phyloP scores from a whole-genome alignment of 2,329 filamentous ascomycete genomes.

The Pseudogymnoascus sp. region DNA sequence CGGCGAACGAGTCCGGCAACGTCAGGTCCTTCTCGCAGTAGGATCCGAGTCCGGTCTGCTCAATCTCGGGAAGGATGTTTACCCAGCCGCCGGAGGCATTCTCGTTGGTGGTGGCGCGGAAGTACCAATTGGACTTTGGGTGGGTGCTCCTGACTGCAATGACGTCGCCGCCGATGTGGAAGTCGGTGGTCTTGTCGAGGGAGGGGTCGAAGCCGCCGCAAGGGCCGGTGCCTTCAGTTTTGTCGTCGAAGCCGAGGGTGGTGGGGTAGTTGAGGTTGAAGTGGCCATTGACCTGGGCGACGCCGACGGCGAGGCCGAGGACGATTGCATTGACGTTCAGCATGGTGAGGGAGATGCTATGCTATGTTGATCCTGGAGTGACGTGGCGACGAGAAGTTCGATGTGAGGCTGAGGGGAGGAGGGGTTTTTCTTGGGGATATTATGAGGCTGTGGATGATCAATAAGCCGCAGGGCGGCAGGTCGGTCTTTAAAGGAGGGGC shows the following conservation, averaged over 20 bases:
- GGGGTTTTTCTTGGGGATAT: not conserved
- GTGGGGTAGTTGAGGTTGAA: conserved; percentile 43
- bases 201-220: conserved; percentile 47
- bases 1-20: conserved; percentile 39
- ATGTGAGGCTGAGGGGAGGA: not conserved
- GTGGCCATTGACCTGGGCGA: conserved; percentile 38
- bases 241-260: conserved; percentile 41
- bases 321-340: not conserved
- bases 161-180: conserved; percentile 48
- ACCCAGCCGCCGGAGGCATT: conserved; percentile 39
- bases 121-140: conserved; percentile 44
- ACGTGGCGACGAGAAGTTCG: not conserved
- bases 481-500: not conserved
- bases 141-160: conserved; percentile 41
- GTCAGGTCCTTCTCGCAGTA: conserved; percentile 43
- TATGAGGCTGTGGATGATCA: not conserved
- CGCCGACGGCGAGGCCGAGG: conserved; percentile 12
- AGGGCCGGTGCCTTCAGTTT: conserved; percentile 37
- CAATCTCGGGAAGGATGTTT: conserved; percentile 43
- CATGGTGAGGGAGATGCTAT: not conserved
- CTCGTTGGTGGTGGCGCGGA: conserved; percentile 45
- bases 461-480: not conserved
- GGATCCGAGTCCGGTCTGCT: conserved; percentile 44
- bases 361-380: not conserved
- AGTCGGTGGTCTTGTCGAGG: conserved; percentile 37